Conservation (phyloP, 2,329 filamentous ascomycete species). For the Penicillium sp. region DNA sequence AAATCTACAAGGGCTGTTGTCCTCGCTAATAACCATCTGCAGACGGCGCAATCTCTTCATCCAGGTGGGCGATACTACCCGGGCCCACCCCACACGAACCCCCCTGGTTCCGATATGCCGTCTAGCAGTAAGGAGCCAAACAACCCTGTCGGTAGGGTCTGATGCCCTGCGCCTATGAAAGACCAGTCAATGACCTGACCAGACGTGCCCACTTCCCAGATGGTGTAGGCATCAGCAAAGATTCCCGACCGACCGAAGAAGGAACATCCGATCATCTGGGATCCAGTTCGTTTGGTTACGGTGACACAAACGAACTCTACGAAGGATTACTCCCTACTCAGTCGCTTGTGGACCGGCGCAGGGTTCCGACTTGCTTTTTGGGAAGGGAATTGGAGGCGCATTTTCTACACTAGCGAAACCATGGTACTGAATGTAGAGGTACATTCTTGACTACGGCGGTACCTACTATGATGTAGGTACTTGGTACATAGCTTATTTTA, state of each 20-base stretch:
- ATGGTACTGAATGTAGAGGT: not conserved
- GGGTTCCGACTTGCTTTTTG: conserved; percentile 26
- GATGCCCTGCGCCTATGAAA: conserved; percentile 1
- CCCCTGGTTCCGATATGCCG: conserved; percentile 9
- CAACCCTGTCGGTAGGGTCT: conserved; percentile 13
- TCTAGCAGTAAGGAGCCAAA: conserved; percentile 28
- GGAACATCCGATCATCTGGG: conserved; percentile 12
- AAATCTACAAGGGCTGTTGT: conserved; percentile 30
- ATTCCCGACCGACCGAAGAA: conserved; percentile 12
- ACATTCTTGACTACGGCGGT: not conserved
- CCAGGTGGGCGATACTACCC: conserved; percentile 50
- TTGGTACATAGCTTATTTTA: not conserved
- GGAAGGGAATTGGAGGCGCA: conserved; percentile 21
- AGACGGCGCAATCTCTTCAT: conserved; percentile 47
- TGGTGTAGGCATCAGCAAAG: conserved; percentile 6
- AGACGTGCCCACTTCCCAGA: conserved; percentile 11
- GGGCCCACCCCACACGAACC: conserved; percentile 18
- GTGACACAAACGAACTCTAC: conserved; percentile 21
- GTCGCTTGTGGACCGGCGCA: conserved; percentile 18
- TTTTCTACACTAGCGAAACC: conserved; percentile 12
- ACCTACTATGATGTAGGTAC: not conserved
- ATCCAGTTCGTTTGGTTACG: conserved; percentile 12
- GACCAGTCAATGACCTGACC: conserved; percentile 17
- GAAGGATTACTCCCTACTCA: conserved; percentile 20
- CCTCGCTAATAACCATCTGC: conserved; percentile 35